Evolutionary conservation across 345 rosid species (phyloP), one percentile per base, ranked within the genome.

Genomic region (Erucastrum elatum): DNA sequence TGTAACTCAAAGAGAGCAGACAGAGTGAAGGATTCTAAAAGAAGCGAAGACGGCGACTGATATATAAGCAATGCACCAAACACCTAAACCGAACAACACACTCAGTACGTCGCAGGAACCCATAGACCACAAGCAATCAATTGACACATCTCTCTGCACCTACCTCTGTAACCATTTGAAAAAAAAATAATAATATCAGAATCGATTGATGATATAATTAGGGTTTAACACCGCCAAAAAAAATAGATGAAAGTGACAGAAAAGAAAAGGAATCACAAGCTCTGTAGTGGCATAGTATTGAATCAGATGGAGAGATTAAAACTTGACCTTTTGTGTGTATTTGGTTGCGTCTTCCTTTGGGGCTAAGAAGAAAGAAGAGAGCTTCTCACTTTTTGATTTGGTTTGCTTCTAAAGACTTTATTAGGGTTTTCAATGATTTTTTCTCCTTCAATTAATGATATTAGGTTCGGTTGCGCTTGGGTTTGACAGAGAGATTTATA

Each of bases 31-130:
- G 72, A 88, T 70, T 63, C 93, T 90, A 74, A 90, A 75, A 8
- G 89, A 90, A n/a, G 92, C 82, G 60, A 90, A 69, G 72, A 94
- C 59, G 15, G 94, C 94, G 34, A 85, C 94, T 6, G 88, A 72
- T 69, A 92, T 72, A 74, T 92, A 94, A 13, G 97, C 98, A 59
- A 87, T 69, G 68, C 91, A 94, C 98, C 98, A 92, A 70, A 94
- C 91, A 55, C 86, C 90, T 70, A 88, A 75, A 44, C 91, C 87
- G 17, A 88, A 85, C 75, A 92, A 75, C 69, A 87, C 77, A 30
- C 75, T 86, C 78, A 92, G 83, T 25, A 76, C 34, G 78, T 88
- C 82, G 77, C 87, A 83, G 71, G 83, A 62, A 74, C 83, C 88
- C 95, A 92, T 94, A 83, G 80, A 82, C 81, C 71, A 64, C 64